Evolutionary conservation across 208 protist species (phyloP).

Genomic region (Crithidia mellificae): DNA sequence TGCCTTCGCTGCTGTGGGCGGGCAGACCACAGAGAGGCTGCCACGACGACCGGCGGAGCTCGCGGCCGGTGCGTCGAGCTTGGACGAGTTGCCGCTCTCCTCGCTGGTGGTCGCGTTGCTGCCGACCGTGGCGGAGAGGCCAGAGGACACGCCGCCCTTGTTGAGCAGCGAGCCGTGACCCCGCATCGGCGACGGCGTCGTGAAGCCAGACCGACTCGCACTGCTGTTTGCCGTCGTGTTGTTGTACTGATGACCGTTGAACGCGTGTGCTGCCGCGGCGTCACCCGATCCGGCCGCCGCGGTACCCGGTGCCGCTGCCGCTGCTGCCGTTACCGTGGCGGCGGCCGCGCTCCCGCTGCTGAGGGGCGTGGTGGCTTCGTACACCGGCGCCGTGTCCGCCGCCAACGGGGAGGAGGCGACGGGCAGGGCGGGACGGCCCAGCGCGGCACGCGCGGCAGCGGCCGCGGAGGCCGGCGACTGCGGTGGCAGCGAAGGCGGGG

Average conservation of each 20-base stretch:
- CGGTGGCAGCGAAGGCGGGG: slow-evolving; percentile 2
- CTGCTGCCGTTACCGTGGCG: too few relatives aligned
- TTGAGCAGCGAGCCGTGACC: not conserved
- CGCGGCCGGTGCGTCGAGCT: not conserved
- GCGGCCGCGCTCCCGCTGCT: not conserved
- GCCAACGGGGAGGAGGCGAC: not conserved
- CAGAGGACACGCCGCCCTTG: not conserved
- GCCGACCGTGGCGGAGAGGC: not conserved
- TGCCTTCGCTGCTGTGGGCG: not conserved
- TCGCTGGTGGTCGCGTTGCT: not conserved
- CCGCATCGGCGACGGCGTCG: not conserved
- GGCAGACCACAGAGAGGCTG: slow-evolving; percentile 10
- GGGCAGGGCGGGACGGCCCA: too few relatives aligned
- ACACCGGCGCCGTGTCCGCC: not conserved
- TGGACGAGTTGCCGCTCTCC: not conserved
- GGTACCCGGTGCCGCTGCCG: too few relatives aligned
- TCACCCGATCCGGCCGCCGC: too few relatives aligned
- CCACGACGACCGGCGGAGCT: slow-evolving; percentile 1
- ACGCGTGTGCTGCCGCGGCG: too few relatives aligned
- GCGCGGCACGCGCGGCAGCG: not conserved
- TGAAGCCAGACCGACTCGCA: not conserved
- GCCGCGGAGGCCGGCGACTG: not conserved
- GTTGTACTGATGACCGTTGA: too few relatives aligned
- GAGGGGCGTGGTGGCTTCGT: not conserved
- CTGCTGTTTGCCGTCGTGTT: too few relatives aligned